phyloP scores from a whole-genome alignment of 768 basidiomycete genomes.

The Cubamyces sp. region DNA sequence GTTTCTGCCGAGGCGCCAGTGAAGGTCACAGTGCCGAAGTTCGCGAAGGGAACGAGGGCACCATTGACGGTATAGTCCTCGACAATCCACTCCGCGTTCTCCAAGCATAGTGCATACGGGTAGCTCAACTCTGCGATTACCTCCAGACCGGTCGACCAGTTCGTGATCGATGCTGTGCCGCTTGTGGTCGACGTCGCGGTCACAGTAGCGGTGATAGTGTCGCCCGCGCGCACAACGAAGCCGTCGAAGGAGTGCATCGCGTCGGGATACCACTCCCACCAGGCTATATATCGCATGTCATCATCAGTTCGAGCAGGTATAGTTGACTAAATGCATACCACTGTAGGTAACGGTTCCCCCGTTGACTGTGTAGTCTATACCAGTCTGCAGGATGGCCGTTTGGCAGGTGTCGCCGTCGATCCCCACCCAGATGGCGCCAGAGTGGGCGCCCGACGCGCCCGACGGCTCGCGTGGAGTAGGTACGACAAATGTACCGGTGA shows the following conservation, averaged over 20 bases:
- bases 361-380: slow-evolving; percentile 38
- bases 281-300: slow-evolving; percentile 22
- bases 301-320: no score
- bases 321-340: slow-evolving; percentile 20
- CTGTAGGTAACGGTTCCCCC: slow-evolving; percentile 33
- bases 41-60: slow-evolving; percentile 39
- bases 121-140: slow-evolving; percentile 37
- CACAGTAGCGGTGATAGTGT: slow-evolving; percentile 36
- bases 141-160: slow-evolving; percentile 32
- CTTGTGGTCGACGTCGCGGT: slow-evolving; percentile 32
- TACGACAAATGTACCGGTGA: slow-evolving; percentile 41
- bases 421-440: slow-evolving; percentile 42
- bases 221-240: slow-evolving; percentile 34
- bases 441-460: slow-evolving; percentile 29
- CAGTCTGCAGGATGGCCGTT: slow-evolving; percentile 41
- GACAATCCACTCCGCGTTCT: slow-evolving; percentile 45
- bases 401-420: slow-evolving; percentile 43
- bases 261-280: slow-evolving; percentile 42
- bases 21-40: no score
- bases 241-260: slow-evolving; percentile 39
- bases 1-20: slow-evolving; percentile 13
- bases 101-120: slow-evolving; percentile 34
- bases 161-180: slow-evolving; percentile 35
- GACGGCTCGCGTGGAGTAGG: slow-evolving; percentile 36
- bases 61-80: slow-evolving; percentile 35